These are phyloP conservation scores for Lentinula lateritia DNA, from an alignment of 768 basidiomycete genomes.

Conservation along the genomic window DNA sequence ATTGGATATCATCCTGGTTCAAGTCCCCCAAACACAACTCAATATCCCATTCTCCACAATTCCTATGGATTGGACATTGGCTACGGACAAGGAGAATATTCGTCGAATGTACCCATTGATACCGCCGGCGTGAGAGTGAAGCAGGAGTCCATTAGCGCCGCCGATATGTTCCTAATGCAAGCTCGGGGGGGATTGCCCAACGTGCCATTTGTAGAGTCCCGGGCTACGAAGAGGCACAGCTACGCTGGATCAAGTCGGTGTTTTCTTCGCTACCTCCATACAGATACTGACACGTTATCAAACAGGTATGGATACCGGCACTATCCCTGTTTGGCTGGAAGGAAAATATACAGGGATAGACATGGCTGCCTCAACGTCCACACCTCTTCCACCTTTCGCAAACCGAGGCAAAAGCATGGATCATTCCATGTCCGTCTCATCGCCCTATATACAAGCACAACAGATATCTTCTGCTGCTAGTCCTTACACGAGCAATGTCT, in stretches of 20 bases:
- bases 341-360: slow-evolving; percentile 1
- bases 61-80: background rate
- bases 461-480: background rate
- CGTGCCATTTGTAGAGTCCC: slow-evolving; percentile 19
- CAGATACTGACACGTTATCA: background rate
- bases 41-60: background rate
- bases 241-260: slow-evolving; percentile 10
- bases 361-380: background rate
- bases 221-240: slow-evolving; percentile 4
- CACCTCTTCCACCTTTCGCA: background rate
- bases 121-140: background rate
- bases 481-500: background rate
- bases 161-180: slow-evolving; percentile 62
- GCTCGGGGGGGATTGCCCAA: slow-evolving; percentile 49
- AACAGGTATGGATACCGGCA: background rate
- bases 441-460: background rate
- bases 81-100: background rate
- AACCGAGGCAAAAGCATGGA: background rate
- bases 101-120: background rate
- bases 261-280: background rate
- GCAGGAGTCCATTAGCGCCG: slow-evolving; percentile 37
- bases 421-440: background rate
- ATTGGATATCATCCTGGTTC: slow-evolving; percentile 1
- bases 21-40: background rate
- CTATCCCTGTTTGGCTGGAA: slow-evolving; percentile 1